Percentiles rank a stretch among this genome's conserved stretches.
Evolutionary conservation across 768 basidiomycete genomes (phyloP).

Genomic region (Russula foetens): DNA sequence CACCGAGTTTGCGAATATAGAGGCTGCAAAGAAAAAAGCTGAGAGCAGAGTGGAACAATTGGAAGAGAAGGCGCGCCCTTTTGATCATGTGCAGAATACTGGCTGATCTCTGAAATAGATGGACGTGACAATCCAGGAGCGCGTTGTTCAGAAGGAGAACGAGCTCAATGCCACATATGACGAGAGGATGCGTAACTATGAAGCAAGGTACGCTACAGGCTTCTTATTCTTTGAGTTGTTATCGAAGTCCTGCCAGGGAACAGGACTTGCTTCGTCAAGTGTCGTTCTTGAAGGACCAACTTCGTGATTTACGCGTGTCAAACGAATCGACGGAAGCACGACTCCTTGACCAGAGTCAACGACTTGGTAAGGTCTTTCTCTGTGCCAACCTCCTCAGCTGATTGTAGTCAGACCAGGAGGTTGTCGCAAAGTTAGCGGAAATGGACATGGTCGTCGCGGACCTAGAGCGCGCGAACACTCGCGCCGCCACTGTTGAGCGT

Average conservation of each 20-base stretch:
- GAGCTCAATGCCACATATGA: slow-evolving; percentile 96
- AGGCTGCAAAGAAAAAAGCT: slow-evolving; percentile 67
- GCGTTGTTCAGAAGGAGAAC: slow-evolving; percentile 87
- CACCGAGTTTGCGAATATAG: slow-evolving; percentile 53
- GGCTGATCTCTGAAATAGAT: slow-evolving; percentile 47
- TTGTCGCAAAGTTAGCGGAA: slow-evolving; percentile 82
- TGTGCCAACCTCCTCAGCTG: neutral
- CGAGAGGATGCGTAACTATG: slow-evolving; percentile 91
- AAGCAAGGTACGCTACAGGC: slow-evolving; percentile 63
- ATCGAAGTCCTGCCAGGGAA: slow-evolving; percentile 49
- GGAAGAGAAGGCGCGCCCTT: slow-evolving; percentile 62
- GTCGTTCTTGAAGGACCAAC: slow-evolving; percentile 76
- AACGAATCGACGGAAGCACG: slow-evolving; percentile 92
- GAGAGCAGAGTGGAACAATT: slow-evolving; percentile 67
- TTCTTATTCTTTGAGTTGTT: neutral
- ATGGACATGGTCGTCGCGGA: slow-evolving; percentile 94
- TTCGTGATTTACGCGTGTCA: slow-evolving; percentile 82
- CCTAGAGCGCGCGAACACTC: slow-evolving; percentile 88
- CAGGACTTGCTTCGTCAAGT: slow-evolving; percentile 91
- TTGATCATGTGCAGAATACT: neutral
- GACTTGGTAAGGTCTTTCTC: slow-evolving; percentile 54
- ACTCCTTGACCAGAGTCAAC: slow-evolving; percentile 82
- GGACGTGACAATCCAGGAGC: slow-evolving; percentile 88
- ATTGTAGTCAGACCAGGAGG: slow-evolving; percentile 68
- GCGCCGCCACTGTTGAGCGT: slow-evolving; percentile 86